A percentile compares a stretch with the other conserved stretches of the same genome.
Conservation (phyloP, 768 basidiomycete genomes). For the Coprinopsis marcescibilis region DNA sequence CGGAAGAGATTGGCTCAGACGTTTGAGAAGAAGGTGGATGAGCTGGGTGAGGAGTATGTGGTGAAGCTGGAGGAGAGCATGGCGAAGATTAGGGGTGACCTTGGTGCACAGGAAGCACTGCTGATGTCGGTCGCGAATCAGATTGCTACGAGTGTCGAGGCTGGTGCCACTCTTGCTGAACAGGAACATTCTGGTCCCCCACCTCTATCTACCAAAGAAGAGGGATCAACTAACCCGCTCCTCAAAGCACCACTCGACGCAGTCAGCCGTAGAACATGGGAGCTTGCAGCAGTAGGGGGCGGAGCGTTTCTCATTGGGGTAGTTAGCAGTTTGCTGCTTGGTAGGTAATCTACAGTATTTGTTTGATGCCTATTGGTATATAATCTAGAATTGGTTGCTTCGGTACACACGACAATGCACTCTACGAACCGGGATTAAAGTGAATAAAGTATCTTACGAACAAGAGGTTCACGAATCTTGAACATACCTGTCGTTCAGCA, state of each 20-base stretch:
- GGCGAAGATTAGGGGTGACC: constrained; percentile 38
- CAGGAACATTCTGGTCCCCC: neutral
- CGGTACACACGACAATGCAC: too few relatives aligned
- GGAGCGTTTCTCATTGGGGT: constrained; percentile 33
- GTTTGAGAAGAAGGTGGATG: constrained; percentile 79
- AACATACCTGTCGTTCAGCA: too few relatives aligned
- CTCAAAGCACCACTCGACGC: neutral
- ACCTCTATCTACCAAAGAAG: neutral
- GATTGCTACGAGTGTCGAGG: constrained; percentile 14
- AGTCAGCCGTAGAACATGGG: constrained; percentile 19
- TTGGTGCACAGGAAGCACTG: constrained; percentile 41
- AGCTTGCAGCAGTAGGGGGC: constrained; percentile 27
- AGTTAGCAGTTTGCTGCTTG: constrained; percentile 25
- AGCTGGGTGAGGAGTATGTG: constrained; percentile 53
- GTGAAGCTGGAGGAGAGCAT: constrained; percentile 43
- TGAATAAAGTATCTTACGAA: too few relatives aligned
- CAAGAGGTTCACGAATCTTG: too few relatives aligned
- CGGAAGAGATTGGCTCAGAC: constrained; percentile 78
- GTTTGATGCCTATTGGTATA: too few relatives aligned
- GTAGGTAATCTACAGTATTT: constrained; percentile 18
- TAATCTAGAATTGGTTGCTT: too few relatives aligned
- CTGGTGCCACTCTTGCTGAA: constrained; percentile 1
- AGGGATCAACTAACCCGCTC: neutral
- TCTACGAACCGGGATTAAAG: too few relatives aligned
- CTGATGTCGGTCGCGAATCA: constrained; percentile 22